A percentile compares a stretch with the other conserved stretches of the same genome.
These are phyloP conservation scores for Coprinopsis cinerea DNA, from an alignment of 768 basidiomycete genomes.

Conservation along the genomic window DNA sequence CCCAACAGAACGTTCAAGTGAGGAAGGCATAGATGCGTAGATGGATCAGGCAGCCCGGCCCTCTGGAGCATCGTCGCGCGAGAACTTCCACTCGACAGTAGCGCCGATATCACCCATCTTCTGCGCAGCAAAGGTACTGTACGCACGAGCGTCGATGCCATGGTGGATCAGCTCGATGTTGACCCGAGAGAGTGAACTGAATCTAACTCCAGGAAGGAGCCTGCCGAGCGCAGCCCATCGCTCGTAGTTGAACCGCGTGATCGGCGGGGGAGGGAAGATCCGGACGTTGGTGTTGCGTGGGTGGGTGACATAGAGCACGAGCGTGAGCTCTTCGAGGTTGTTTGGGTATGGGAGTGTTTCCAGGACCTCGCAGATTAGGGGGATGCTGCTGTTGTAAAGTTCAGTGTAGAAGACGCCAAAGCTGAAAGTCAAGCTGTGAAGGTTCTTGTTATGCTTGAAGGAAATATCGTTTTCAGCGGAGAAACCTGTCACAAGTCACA, in stretches of 20 bases:
- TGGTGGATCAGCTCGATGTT: constrained; percentile 8
- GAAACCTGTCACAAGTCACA: constrained; percentile 1
- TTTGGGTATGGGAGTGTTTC: constrained; percentile 4
- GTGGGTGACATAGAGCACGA: constrained; percentile 9
- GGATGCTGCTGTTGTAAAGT: constrained; percentile 7
- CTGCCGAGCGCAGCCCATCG: constrained; percentile 4
- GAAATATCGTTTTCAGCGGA: constrained; percentile 2
- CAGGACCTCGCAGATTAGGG: constrained; percentile 7
- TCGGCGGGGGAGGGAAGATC: constrained; percentile 7
- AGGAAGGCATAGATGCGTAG: not conserved
- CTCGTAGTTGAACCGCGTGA: constrained; percentile 7
- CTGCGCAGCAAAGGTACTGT: not conserved
- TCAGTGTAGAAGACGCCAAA: constrained; percentile 9
- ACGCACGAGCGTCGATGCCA: not conserved
- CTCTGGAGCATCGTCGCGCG: not conserved
- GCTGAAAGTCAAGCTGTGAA: constrained; percentile 6
- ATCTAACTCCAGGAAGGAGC: not conserved
- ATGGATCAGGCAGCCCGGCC: not conserved
- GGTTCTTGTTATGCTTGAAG: not conserved
- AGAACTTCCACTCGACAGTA: not conserved
- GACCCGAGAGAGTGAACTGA: not conserved
- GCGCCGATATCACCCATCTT: not conserved
- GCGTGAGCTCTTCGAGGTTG: constrained; percentile 6
- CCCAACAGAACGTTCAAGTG: not conserved
- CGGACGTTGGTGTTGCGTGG: constrained; percentile 6